Percentiles rank a stretch among this genome's conserved stretches.
Evolutionary conservation across 352 stramenopile species (phyloP).

Genomic region (Blastocystis sp.): DNA sequence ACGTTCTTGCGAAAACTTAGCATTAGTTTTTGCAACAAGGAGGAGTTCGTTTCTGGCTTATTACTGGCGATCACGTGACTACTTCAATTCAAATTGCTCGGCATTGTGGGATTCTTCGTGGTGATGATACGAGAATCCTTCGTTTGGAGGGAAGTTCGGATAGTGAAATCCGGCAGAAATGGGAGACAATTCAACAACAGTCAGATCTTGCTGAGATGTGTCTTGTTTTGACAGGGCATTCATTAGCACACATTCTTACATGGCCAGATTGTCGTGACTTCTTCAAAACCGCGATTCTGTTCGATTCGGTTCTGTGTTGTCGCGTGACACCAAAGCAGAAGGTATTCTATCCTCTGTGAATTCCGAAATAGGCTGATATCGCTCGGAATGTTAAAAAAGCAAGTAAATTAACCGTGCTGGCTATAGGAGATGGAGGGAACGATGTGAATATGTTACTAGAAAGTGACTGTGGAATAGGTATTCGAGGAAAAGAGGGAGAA

Average conservation of each 20-base stretch:
- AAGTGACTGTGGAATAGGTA: conserved; percentile 83
- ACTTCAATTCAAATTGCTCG: conserved; percentile 93
- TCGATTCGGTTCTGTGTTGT: conserved; percentile 82
- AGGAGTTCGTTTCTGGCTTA: conserved; percentile 89
- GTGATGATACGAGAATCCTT: not conserved
- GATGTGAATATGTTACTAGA: conserved; percentile 88
- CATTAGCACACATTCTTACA: not conserved
- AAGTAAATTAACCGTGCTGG: conserved; percentile 71
- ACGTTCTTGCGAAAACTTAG: conserved; percentile 62
- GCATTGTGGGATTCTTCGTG: conserved; percentile 66
- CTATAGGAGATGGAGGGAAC: conserved; percentile 86
- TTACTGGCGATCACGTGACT: conserved; percentile 87
- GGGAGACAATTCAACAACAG: not conserved
- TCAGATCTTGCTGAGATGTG: not conserved
- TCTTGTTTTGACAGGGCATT: not conserved
- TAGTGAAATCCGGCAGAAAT: not conserved
- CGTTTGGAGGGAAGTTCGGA: not conserved
- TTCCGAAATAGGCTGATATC: not conserved
- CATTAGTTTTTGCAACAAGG: conserved; percentile 73
- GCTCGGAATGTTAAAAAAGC: conserved; percentile 73
- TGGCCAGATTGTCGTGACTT: conserved; percentile 68
- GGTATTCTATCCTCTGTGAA: conserved; percentile 37
- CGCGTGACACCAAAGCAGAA: conserved; percentile 86
- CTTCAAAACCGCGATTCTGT: conserved; percentile 66
- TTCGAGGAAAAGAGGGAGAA: conserved; percentile 85